Conservation (phyloP, 2,329 filamentous ascomycete species). For the Hawksworthiomyces lignivorus region DNA sequence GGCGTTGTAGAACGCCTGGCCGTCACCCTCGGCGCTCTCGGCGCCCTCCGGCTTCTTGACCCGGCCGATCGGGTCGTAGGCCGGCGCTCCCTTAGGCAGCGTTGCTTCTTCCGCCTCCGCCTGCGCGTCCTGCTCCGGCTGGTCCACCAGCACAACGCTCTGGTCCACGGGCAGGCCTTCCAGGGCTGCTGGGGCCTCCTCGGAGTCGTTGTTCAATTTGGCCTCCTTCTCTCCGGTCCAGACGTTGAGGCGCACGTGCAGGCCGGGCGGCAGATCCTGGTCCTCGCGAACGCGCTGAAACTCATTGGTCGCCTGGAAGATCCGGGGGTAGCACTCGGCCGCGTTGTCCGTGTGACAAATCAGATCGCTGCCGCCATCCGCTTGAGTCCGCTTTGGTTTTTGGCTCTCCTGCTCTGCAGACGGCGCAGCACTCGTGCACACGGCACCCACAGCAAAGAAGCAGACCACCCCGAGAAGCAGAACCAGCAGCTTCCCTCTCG, state of each 20-base stretch:
- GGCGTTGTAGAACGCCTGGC: constrained; percentile 37
- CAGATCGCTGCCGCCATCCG: constrained; percentile 31
- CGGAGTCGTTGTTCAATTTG: constrained; percentile 54
- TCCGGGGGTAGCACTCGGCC: constrained; percentile 56
- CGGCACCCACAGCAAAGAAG: constrained; percentile 1
- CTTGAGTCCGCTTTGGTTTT: neutral
- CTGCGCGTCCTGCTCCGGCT: constrained; percentile 21
- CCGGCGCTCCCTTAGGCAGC: constrained; percentile 43
- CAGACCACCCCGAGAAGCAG: constrained; percentile 3
- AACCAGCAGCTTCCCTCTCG: neutral
- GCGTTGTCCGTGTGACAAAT: constrained; percentile 57
- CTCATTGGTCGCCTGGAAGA: constrained; percentile 56
- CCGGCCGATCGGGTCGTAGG: constrained; percentile 49
- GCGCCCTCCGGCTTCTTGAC: constrained; percentile 42
- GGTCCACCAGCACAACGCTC: constrained; percentile 48
- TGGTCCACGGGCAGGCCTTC: constrained; percentile 46
- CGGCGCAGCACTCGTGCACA: neutral
- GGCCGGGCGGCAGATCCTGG: constrained; percentile 56
- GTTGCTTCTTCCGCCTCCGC: constrained; percentile 15
- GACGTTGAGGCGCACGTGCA: constrained; percentile 60
- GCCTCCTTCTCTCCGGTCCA: constrained; percentile 57
- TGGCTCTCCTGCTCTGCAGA: neutral
- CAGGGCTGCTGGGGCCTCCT: constrained; percentile 34
- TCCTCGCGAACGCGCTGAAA: constrained; percentile 57
- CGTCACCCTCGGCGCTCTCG: constrained; percentile 10